Conservation (phyloP, 2,329 filamentous ascomycete genomes). For the Ophiostoma sp. region DNA sequence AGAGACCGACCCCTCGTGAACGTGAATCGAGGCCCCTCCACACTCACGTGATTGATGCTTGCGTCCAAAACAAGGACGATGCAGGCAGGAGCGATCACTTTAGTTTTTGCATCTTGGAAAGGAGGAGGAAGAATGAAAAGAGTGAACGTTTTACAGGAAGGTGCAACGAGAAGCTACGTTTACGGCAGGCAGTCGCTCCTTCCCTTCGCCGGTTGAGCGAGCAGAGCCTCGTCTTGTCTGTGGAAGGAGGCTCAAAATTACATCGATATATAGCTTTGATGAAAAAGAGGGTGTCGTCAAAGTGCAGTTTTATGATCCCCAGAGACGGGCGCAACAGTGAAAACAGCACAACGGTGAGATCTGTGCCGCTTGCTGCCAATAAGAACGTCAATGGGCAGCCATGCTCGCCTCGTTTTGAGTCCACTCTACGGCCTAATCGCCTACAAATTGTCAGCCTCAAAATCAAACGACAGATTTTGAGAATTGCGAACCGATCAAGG, state of each 20-base stretch:
- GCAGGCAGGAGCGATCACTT: neutral
- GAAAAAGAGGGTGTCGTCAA: neutral
- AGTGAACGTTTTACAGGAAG: neutral
- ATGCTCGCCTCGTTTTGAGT: neutral
- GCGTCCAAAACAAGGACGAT: neutral
- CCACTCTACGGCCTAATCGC: neutral
- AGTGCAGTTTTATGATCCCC: neutral
- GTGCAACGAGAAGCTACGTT: neutral
- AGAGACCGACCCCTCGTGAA: neutral
- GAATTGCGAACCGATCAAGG: neutral
- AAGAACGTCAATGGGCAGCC: neutral
- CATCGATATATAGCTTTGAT: neutral
- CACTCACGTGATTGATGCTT: neutral
- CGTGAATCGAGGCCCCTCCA: neutral
- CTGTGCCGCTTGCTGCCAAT: neutral
- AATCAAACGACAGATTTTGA: neutral
- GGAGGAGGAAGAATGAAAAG: neutral
- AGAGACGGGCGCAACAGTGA: neutral
- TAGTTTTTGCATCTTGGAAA: neutral
- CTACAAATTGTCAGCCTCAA: neutral
- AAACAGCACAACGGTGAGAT: neutral
- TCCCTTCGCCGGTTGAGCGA: neutral
- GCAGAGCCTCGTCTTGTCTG: neutral
- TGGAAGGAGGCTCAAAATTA: neutral
- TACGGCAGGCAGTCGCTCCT: neutral